Evolutionary conservation across 768 basidiomycete genomes (phyloP).

Genomic region (Crucibulum laeve): DNA sequence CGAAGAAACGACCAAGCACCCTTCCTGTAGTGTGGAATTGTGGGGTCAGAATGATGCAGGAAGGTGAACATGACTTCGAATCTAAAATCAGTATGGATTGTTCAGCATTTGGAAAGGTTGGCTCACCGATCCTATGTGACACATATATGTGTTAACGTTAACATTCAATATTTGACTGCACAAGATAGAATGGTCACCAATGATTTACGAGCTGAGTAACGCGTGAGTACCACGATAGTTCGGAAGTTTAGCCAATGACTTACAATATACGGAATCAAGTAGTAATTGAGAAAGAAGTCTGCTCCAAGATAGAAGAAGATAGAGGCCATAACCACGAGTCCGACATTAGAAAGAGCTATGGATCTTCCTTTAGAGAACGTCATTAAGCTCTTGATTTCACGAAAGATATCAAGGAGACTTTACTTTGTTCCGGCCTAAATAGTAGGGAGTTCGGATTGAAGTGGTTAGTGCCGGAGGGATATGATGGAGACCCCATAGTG

Average conservation of each 20-base stretch:
- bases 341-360: constrained; percentile 32
- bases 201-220: constrained; percentile 34
- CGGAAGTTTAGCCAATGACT: constrained; percentile 7
- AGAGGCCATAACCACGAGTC: constrained; percentile 18
- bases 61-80: constrained; percentile 47
- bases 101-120: background rate
- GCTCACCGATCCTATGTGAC: constrained; percentile 31
- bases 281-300: constrained; percentile 23
- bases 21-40: constrained; percentile 50
- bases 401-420: constrained; percentile 7
- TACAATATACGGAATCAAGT: constrained; percentile 41
- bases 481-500: constrained; percentile 41
- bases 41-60: constrained; percentile 55
- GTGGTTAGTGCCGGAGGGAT: constrained; percentile 44
- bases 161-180: background rate
- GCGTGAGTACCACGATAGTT: background rate
- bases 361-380: constrained; percentile 23
- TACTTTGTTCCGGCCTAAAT: constrained; percentile 35
- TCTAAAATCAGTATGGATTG: background rate
- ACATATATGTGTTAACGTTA: constrained; percentile 1
- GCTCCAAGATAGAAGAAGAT: constrained; percentile 18
- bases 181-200: constrained; percentile 24
- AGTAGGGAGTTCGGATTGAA: constrained; percentile 33
- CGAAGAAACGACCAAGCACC: constrained; percentile 53
- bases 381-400: constrained; percentile 4